Evolutionary conservation across 2,329 filamentous ascomycete species (phyloP).

Genomic region (Cladophialophora yegresii): DNA sequence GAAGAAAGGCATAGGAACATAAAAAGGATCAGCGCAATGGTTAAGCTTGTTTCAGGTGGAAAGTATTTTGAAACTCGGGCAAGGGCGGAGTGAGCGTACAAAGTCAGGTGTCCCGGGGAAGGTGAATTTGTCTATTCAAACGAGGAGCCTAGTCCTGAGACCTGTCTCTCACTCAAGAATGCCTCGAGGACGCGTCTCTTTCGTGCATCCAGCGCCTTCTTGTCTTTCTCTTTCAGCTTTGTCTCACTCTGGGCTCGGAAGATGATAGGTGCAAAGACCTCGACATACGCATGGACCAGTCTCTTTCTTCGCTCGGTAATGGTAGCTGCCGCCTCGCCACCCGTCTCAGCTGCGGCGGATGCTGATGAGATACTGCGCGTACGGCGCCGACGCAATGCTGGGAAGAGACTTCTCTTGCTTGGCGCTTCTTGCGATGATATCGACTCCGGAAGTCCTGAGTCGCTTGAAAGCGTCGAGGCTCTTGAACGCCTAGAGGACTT

Average conservation of each 20-base stretch:
- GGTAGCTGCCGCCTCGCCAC: constrained; percentile 1
- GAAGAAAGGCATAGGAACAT: neutral
- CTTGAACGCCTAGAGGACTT: constrained; percentile 28
- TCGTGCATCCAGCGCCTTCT: constrained; percentile 29
- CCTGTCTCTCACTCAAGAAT: constrained; percentile 26
- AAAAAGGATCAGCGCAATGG: neutral
- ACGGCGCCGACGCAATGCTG: constrained; percentile 25
- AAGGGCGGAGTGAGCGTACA: neutral
- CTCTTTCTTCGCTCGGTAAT: constrained; percentile 21
- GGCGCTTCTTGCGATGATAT: constrained; percentile 17
- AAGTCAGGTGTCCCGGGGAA: neutral
- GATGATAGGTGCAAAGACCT: constrained; percentile 32
- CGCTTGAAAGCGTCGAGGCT: constrained; percentile 33
- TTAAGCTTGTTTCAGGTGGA: no score
- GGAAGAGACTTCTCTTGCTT: constrained; percentile 28
- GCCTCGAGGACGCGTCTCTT: constrained; percentile 33
- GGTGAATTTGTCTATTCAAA: constrained; percentile 7
- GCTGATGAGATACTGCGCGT: constrained; percentile 24
- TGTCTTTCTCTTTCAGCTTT: constrained; percentile 32
- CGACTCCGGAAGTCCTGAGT: constrained; percentile 22
- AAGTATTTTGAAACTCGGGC: no score
- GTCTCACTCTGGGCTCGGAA: constrained; percentile 31
- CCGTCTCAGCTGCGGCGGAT: constrained; percentile 16
- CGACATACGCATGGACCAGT: constrained; percentile 29
- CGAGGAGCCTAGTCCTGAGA: neutral